A percentile compares a stretch with the other conserved stretches of the same genome.
phyloP scores from a whole-genome alignment of 352 stramenopile genomes.

The Phytophthora meadii region DNA sequence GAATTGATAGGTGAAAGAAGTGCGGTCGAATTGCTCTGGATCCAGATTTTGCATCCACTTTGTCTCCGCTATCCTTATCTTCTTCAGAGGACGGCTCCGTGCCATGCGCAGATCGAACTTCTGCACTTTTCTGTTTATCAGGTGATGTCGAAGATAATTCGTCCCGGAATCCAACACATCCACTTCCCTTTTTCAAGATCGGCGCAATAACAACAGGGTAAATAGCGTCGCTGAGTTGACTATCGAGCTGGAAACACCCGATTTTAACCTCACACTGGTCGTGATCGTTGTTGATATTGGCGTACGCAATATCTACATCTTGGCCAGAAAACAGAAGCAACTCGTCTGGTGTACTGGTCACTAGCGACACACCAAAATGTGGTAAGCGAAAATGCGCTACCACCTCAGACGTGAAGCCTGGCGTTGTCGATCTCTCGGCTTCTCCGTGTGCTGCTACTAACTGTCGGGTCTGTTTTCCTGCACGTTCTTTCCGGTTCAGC shows the following conservation, averaged over 20 bases:
- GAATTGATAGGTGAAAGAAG: conserved; percentile 83
- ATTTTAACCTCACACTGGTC: conserved; percentile 88
- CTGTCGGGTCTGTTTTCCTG: conserved; percentile 65
- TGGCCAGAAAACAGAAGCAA: conserved; percentile 76
- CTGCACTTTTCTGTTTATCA: conserved; percentile 37
- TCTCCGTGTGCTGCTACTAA: conserved; percentile 37
- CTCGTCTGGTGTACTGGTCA: conserved; percentile 79
- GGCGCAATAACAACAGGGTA: conserved; percentile 88
- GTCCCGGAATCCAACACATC: conserved; percentile 31
- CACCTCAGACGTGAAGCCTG: conserved; percentile 57
- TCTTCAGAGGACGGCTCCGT: conserved; percentile 24
- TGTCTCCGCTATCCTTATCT: conserved; percentile 11
- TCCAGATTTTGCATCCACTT: conserved; percentile 26
- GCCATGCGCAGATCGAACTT: conserved; percentile 31
- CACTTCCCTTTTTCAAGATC: conserved; percentile 49
- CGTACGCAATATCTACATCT: conserved; percentile 71
- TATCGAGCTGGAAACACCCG: conserved; percentile 85
- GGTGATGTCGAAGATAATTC: conserved; percentile 11
- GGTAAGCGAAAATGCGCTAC: conserved; percentile 67
- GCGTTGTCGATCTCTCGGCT: conserved; percentile 15
- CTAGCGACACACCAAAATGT: conserved; percentile 71
- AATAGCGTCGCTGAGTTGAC: conserved; percentile 73
- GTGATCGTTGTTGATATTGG: conserved; percentile 72
- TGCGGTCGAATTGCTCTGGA: conserved; percentile 24
- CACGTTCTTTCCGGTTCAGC: conserved; percentile 45